phyloP scores from a whole-genome alignment of 495 filamentous ascomycete species.

The Podospora australis region DNA sequence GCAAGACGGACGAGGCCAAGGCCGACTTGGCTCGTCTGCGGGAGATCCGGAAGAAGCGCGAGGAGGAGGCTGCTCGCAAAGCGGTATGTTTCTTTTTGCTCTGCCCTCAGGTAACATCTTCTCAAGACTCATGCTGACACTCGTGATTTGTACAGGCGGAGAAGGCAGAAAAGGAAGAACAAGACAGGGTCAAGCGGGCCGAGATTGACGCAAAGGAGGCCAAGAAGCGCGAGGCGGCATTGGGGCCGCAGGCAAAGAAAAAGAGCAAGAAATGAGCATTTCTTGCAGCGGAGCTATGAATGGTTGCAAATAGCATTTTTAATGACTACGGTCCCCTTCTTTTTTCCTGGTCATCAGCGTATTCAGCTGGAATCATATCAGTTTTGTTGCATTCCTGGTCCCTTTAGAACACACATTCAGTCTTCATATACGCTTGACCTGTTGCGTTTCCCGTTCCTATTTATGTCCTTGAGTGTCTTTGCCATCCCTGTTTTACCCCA shows the following conservation, averaged over 20 bases:
- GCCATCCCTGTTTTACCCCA: not conserved
- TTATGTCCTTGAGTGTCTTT: not conserved
- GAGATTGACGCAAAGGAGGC: slow-evolving; percentile 49
- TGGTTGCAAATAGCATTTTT: slow-evolving; percentile 13
- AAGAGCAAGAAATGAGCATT: slow-evolving; percentile 31
- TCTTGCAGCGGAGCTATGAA: not conserved
- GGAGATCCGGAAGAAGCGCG: slow-evolving; percentile 76
- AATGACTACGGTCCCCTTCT: too few species aligned
- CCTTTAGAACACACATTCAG: not conserved
- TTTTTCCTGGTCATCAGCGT: too few species aligned
- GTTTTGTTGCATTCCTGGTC: not conserved
- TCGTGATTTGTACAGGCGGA: slow-evolving; percentile 49
- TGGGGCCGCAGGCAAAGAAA: slow-evolving; percentile 27
- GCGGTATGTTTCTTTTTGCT: slow-evolving; percentile 34
- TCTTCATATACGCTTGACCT: not conserved
- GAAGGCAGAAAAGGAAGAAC: slow-evolving; percentile 65
- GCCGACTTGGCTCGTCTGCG: slow-evolving; percentile 81
- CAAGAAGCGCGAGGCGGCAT: slow-evolving; percentile 60
- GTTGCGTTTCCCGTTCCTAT: not conserved
- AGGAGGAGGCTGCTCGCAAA: slow-evolving; percentile 64
- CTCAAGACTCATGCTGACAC: not conserved
- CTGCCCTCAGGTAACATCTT: not conserved
- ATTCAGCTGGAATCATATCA: too few species aligned
- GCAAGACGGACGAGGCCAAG: slow-evolving; percentile 94
- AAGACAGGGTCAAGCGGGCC: slow-evolving; percentile 44